Evolutionary conservation across 495 filamentous ascomycete genomes (phyloP), one percentile per base, ranked within the genome.

Genomic region (Astrocystis sublimbata): DNA sequence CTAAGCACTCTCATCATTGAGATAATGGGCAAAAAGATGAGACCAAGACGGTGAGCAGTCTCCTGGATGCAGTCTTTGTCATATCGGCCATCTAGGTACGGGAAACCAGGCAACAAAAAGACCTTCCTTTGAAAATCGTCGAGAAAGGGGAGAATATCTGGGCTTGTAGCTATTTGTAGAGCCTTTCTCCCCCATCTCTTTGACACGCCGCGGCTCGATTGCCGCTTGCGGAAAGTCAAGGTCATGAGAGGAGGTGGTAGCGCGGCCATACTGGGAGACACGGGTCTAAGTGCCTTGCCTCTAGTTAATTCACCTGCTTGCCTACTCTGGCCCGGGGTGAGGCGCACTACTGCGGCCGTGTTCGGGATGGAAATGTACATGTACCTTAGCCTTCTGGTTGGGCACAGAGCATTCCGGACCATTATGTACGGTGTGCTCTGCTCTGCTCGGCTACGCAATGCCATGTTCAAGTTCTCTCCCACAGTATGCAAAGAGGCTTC

Each of bases 141-240:
- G 45, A 66, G 60, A 70, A 69, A 65, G 64, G 45, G 21, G 46
- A 52, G 23, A 13, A 52, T 6, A 19, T 54, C 40, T 69, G 63
- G 65, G 54, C 42, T 50, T 59, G 66, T 54, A 61, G 69, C 69
- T 72, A 70, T 72, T 72, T 72, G 70, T 72, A 72, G 52, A 60
- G 58, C 64, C 60, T 53, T 49, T 41, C 50, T 53, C 8, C 33
- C 47, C 46, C 46, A 66, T 72, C 63, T 59, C 64, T 65, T 58
- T 65, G 57, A 63, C 17, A 49, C 41, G 54, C 24, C 30, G 41
- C 23, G 45, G 61, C 15, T 33, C 30, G 42, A 61, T 53, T 66
- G 65, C 70, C 70, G 70, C 63, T 66, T 72, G 65, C 70, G 68
- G 70, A 70, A 70, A 54, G 60, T 31, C 60, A 61, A 56, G 61